Evolutionary conservation across 1,284 basidiomycete genomes (phyloP).

Genomic region (Lentinula novae-zelandiae): DNA sequence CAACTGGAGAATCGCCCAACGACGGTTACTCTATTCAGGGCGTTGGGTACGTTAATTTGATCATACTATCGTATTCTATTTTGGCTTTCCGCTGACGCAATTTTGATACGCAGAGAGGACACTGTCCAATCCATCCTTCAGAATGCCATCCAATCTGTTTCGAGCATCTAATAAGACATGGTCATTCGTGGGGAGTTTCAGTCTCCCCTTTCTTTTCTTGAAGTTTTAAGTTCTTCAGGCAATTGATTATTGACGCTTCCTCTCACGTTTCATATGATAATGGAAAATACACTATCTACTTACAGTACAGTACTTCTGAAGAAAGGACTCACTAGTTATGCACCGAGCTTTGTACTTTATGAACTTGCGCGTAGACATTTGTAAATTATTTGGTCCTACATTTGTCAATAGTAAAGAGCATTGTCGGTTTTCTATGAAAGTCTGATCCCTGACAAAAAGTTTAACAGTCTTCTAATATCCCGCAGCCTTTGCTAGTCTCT

Average conservation of each 20-base stretch:
- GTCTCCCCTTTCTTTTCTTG: background rate
- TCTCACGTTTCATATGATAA: background rate
- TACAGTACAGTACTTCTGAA: background rate
- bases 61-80: background rate
- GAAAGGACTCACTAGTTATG: background rate
- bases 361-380: background rate
- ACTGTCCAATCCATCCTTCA: slow-evolving; percentile 3
- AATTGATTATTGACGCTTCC: background rate
- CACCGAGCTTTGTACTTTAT: background rate
- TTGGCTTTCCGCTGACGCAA: background rate
- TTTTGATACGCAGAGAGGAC: background rate
- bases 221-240: background rate
- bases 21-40: slow-evolving; percentile 54
- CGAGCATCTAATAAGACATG: background rate
- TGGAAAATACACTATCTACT: background rate
- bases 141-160: background rate
- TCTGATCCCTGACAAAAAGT: too few relatives aligned
- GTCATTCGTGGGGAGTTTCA: background rate
- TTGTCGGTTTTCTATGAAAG: too few relatives aligned
- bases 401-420: background rate
- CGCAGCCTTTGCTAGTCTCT: slow-evolving; percentile 13
- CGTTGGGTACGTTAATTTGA: slow-evolving; percentile 27
- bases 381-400: background rate
- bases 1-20: slow-evolving; percentile 51
- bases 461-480: background rate